Evolutionary conservation across 805 yeast genomes (phyloP).

Genomic region (Candida patagonica): DNA sequence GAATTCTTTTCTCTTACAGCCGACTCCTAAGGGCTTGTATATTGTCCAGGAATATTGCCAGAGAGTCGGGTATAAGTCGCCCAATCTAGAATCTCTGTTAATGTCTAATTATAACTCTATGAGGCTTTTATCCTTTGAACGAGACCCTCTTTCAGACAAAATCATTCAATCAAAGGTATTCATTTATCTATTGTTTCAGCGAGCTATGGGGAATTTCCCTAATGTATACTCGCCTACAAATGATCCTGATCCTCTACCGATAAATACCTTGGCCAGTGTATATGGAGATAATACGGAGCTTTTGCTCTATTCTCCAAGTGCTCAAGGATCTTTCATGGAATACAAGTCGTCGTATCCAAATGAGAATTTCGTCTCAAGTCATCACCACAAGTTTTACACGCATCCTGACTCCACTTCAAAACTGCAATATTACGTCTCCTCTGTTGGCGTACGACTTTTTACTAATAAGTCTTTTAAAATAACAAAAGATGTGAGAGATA

Average conservation of each 20-base stretch:
- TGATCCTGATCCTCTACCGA: slow-evolving; percentile 35
- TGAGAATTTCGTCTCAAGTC: slow-evolving; percentile 34
- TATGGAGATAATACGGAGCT: slow-evolving; percentile 8
- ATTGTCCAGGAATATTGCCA: slow-evolving; percentile 52
- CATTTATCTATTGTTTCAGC: slow-evolving; percentile 52
- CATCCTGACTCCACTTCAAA: slow-evolving; percentile 85
- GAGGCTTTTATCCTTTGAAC: slow-evolving; percentile 59
- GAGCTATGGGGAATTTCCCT: slow-evolving; percentile 56
- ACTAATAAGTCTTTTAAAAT: slow-evolving; percentile 30
- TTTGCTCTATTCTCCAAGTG: slow-evolving; percentile 7
- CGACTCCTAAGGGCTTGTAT: slow-evolving; percentile 86
- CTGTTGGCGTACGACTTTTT: slow-evolving; percentile 55
- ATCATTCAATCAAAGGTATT: slow-evolving; percentile 55
- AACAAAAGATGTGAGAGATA: neutral
- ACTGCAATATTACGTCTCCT: slow-evolving; percentile 65
- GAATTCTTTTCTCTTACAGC: slow-evolving; percentile 47
- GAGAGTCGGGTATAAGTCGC: slow-evolving; percentile 41
- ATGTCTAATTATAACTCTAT: slow-evolving; percentile 57
- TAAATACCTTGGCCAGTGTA: slow-evolving; percentile 5
- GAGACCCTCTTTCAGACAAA: slow-evolving; percentile 48
- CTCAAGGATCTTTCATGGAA: neutral
- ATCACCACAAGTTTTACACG: slow-evolving; percentile 66
- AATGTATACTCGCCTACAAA: slow-evolving; percentile 59
- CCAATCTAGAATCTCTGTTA: slow-evolving; percentile 38
- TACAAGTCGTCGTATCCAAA: neutral